These are phyloP conservation scores for Xylaria sp. DNA, from an alignment of 2,329 filamentous ascomycete species.

Conservation along the genomic window DNA sequence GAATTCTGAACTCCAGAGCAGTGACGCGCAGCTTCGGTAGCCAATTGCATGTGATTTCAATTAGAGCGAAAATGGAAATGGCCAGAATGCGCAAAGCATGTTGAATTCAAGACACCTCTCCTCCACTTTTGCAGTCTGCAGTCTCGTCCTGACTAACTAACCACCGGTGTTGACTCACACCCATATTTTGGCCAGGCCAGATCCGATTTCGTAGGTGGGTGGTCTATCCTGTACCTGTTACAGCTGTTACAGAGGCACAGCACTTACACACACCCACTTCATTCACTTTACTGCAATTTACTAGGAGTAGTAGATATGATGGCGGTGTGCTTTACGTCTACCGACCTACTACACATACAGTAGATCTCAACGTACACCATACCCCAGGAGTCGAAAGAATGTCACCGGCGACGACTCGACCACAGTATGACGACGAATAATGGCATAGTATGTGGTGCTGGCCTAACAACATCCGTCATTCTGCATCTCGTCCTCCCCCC, in stretches of 20 bases:
- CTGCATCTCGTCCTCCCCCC: constrained; percentile 8
- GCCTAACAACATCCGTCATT: constrained; percentile 29
- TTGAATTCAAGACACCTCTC: constrained; percentile 26
- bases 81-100: too few species aligned
- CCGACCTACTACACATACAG: background rate
- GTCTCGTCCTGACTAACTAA: constrained; percentile 16
- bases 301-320: too few species aligned
- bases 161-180: constrained; percentile 35
- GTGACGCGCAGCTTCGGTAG: constrained; percentile 9
- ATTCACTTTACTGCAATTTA: background rate
- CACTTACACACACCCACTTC: background rate
- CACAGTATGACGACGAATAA: background rate
- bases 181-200: background rate
- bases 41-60: constrained; percentile 15
- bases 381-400: background rate
- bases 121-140: background rate
- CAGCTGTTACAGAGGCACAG: too few species aligned
- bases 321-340: background rate
- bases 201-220: constrained; percentile 26
- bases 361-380: background rate
- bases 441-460: constrained; percentile 11
- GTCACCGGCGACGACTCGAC: constrained; percentile 2
- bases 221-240: background rate
- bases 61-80: background rate
- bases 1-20: background rate